Conservation (phyloP, 805 yeast species). For the Candida ovalis region DNA sequence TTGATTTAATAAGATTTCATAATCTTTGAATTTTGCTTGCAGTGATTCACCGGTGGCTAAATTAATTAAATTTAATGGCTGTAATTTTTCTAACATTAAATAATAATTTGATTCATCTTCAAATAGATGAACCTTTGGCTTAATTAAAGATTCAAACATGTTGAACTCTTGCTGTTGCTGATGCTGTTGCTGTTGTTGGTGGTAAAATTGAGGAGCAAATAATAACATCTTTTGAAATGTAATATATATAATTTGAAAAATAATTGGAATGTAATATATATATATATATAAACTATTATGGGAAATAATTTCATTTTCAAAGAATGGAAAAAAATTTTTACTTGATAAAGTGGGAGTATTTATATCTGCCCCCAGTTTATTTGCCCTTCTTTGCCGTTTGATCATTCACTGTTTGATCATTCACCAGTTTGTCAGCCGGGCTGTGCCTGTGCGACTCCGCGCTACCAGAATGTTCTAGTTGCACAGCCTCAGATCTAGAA, state of each 20-base stretch:
- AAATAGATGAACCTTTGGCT: slow-evolving; percentile 7
- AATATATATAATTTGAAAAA: neutral
- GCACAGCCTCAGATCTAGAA: neutral
- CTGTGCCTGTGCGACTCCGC: neutral
- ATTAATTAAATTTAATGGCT: slow-evolving; percentile 2
- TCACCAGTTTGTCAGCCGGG: neutral
- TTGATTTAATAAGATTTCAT: slow-evolving; percentile 18
- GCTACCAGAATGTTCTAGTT: neutral
- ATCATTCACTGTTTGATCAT: neutral
- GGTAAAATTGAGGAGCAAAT: slow-evolving; percentile 2
- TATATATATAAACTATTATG: no score
- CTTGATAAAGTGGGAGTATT: no score
- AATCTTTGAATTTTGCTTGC: slow-evolving; percentile 16
- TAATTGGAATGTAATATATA: neutral
- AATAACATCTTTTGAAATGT: slow-evolving; percentile 1
- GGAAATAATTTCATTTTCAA: no score
- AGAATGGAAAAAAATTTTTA: neutral
- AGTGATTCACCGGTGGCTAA: neutral
- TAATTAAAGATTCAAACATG: neutral
- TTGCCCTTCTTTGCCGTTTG: neutral
- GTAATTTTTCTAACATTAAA: slow-evolving; percentile 19
- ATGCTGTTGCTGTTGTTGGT: slow-evolving; percentile 1
- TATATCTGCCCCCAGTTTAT: neutral
- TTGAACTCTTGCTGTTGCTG: neutral
- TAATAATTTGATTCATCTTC: slow-evolving; percentile 24